A percentile compares a stretch with the other conserved stretches of the same genome.
phyloP scores from a whole-genome alignment of 2,329 filamentous ascomycete species.

The Colletotrichum sojae region DNA sequence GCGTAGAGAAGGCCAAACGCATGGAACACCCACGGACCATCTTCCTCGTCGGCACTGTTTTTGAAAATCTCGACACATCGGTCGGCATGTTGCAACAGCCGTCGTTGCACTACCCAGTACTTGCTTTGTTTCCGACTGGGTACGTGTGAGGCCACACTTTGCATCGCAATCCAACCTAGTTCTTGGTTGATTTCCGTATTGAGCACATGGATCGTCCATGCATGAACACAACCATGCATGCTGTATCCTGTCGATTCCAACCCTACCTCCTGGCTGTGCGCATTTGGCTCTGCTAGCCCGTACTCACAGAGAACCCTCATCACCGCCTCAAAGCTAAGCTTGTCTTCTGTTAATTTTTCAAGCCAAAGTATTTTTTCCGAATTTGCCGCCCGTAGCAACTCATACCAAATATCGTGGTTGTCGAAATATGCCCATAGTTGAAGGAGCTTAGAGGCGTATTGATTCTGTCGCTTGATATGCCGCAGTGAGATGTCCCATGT shows the following conservation, averaged over 20 bases:
- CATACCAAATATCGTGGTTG: slow-evolving; percentile 60
- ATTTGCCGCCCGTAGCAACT: slow-evolving; percentile 50
- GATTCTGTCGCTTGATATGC: slow-evolving; percentile 51
- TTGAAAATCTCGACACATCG: slow-evolving; percentile 27
- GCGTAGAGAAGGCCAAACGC: slow-evolving; percentile 44
- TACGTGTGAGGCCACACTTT: slow-evolving; percentile 37
- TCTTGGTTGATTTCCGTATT: slow-evolving; percentile 39
- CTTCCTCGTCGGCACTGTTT: slow-evolving; percentile 11
- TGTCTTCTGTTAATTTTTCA: slow-evolving; percentile 41
- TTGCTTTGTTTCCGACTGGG: slow-evolving; percentile 25
- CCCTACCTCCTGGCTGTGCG: slow-evolving; percentile 17
- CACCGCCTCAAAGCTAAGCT: slow-evolving; percentile 45
- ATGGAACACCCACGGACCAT: slow-evolving; percentile 23
- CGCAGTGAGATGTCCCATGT: slow-evolving; percentile 57
- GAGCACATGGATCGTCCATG: slow-evolving; percentile 48
- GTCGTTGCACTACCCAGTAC: slow-evolving; percentile 40
- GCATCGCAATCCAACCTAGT: slow-evolving; percentile 23
- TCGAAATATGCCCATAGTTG: slow-evolving; percentile 59
- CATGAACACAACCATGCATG: slow-evolving; percentile 52
- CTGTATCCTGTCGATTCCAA: slow-evolving; percentile 47
- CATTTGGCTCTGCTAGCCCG: slow-evolving; percentile 47
- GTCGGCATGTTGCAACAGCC: slow-evolving; percentile 44
- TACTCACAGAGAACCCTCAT: slow-evolving; percentile 49
- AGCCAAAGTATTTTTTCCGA: slow-evolving; percentile 44
- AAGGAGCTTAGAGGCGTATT: slow-evolving; percentile 51